These are phyloP conservation scores for Monosporascus sp. DNA, from an alignment of 2,329 filamentous ascomycete species.

Conservation along the genomic window DNA sequence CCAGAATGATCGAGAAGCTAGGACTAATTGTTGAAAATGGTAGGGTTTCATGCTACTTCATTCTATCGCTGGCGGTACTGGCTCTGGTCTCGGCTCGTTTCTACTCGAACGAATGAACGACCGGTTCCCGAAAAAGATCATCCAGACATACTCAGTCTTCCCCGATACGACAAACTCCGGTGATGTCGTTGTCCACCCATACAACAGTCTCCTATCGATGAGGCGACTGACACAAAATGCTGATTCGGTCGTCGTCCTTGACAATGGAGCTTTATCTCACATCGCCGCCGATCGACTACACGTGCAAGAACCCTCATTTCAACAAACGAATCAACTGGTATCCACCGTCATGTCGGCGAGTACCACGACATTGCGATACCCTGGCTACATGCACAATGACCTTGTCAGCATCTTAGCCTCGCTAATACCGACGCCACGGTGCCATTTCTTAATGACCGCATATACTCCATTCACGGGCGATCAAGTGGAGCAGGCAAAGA, in stretches of 20 bases:
- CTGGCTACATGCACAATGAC: constrained; percentile 99
- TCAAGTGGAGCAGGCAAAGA: constrained; percentile 94
- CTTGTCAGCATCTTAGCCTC: constrained; percentile 94
- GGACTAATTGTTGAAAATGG: constrained; percentile 14
- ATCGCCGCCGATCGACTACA: constrained; percentile 94
- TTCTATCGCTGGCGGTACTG: constrained; percentile 94
- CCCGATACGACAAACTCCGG: constrained; percentile 82
- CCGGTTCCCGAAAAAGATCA: constrained; percentile 96
- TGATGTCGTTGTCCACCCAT: constrained; percentile 95
- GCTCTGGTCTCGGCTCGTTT: constrained; percentile 92
- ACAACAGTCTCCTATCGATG: constrained; percentile 94
- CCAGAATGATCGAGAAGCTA: no score
- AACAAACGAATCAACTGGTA: constrained; percentile 95
- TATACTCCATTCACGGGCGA: constrained; percentile 98
- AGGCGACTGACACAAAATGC: constrained; percentile 89
- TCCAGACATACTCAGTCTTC: constrained; percentile 98
- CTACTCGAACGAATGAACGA: constrained; percentile 94
- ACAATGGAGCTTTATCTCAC: constrained; percentile 88
- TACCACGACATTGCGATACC: constrained; percentile 92
- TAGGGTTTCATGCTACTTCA: constrained; percentile 97
- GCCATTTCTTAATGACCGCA: constrained; percentile 96
- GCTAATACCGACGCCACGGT: constrained; percentile 90
- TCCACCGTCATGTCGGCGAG: constrained; percentile 98
- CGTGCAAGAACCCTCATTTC: constrained; percentile 90
- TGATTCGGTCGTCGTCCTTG: constrained; percentile 93